Conservation (phyloP, 2,329 filamentous ascomycete species). For the Daldinia sp. region DNA sequence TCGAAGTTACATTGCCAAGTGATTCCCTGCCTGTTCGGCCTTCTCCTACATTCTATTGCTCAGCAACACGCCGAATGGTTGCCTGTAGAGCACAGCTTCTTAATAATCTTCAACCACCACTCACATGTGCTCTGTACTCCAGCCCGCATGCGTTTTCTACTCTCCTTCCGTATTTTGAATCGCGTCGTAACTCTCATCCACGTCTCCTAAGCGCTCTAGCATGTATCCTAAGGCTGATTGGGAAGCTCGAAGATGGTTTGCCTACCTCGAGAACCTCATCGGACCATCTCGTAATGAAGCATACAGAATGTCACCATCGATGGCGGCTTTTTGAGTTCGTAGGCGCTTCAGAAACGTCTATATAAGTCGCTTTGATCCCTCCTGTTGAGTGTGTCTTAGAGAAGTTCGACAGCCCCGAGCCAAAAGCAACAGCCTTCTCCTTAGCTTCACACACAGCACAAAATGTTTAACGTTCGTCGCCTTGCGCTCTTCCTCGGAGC, state of each 20-base stretch:
- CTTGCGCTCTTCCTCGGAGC: conserved; percentile 50
- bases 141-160: conserved; percentile 17
- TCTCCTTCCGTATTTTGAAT: conserved; percentile 48
- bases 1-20: conserved; percentile 37
- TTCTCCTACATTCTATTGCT: conserved; percentile 12
- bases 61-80: conserved; percentile 13
- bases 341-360: conserved; percentile 22
- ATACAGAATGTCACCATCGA: conserved; percentile 28
- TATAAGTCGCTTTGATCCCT: conserved; percentile 34
- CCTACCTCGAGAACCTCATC: conserved; percentile 34
- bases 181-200: conserved; percentile 33
- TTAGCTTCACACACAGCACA: conserved; percentile 8
- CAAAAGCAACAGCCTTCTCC: conserved; percentile 15
- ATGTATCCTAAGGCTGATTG: conserved; percentile 33
- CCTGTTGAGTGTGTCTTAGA: conserved; percentile 9
- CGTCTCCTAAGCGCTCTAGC: conserved; percentile 12
- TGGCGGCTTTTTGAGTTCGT: conserved; percentile 2
- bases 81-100: conserved; percentile 16
- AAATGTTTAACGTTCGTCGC: conserved; percentile 49
- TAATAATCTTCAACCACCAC: conserved; percentile 28
- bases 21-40: conserved; percentile 16
- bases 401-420: conserved; percentile 14
- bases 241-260: conserved; percentile 41
- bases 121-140: conserved; percentile 16
- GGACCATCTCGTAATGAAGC: conserved; percentile 34